Conservation (phyloP, 257 asterid genomes). For the Penstemon eatonii region DNA sequence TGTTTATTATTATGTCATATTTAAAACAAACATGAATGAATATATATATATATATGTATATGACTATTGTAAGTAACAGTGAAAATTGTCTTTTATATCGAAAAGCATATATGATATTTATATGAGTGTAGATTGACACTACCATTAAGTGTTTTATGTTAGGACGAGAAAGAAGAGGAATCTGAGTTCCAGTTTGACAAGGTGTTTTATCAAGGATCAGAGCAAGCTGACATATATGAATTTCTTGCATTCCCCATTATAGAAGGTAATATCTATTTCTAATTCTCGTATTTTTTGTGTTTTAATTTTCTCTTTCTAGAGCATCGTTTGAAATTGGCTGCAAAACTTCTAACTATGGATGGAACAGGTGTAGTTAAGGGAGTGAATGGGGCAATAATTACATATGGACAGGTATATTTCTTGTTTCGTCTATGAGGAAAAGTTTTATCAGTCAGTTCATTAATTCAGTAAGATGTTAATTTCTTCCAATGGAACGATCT, state of each 20-base stretch:
- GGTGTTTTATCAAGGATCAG: slow-evolving; percentile 79
- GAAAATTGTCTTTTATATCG: too few relatives aligned
- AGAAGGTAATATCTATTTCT: slow-evolving; percentile 38
- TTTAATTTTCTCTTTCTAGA: neutral
- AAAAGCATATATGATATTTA: too few relatives aligned
- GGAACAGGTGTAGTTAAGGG: slow-evolving; percentile 62
- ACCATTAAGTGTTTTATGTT: slow-evolving; percentile 15
- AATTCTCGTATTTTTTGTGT: too few relatives aligned
- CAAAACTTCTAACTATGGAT: neutral
- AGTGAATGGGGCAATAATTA: slow-evolving; percentile 72
- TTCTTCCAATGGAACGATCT: neutral
- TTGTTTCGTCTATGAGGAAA: slow-evolving; percentile 18
- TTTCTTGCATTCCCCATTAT: slow-evolving; percentile 70
- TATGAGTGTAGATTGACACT: too few relatives aligned
- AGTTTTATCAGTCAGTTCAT: neutral
- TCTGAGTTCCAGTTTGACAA: slow-evolving; percentile 61
- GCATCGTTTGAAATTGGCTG: slow-evolving; percentile 3
- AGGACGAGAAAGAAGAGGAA: slow-evolving; percentile 87
- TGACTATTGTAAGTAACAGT: too few relatives aligned
- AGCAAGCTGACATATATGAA: slow-evolving; percentile 64
- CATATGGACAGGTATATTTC: slow-evolving; percentile 75
- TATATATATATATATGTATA: too few relatives aligned
- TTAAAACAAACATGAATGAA: too few relatives aligned
- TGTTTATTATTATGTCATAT: too few relatives aligned
- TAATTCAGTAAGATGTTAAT: neutral